A percentile compares a stretch with the other conserved stretches of the same genome.
Evolutionary conservation across 176 grass and related monocot species (phyloP).

Genomic region (Aegilops sharonensis): DNA sequence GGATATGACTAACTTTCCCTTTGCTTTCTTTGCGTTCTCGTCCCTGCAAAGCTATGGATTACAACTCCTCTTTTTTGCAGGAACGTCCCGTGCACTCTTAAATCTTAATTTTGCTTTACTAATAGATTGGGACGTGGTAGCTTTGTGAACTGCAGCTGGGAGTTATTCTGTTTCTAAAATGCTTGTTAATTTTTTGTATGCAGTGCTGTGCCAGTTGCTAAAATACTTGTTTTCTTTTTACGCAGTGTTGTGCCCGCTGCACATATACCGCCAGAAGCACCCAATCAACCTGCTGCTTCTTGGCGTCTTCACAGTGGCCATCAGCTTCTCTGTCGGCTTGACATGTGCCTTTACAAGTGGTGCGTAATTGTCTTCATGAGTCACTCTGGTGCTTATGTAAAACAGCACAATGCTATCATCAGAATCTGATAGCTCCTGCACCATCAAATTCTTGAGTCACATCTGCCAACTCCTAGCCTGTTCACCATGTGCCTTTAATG

Average conservation of each 20-base stretch:
- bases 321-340: slow-evolving; percentile 79
- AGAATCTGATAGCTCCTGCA: too few species aligned
- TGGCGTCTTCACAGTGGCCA: slow-evolving; percentile 60
- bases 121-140: not conserved
- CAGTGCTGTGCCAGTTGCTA: slow-evolving; percentile 42
- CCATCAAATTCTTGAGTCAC: too few species aligned
- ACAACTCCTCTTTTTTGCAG: not conserved
- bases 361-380: not conserved
- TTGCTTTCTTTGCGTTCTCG: slow-evolving; percentile 1
- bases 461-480: too few species aligned
- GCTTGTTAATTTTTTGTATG: not conserved
- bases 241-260: slow-evolving; percentile 56
- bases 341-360: slow-evolving; percentile 65
- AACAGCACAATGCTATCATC: not conserved
- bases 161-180: not conserved
- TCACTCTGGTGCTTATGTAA: not conserved
- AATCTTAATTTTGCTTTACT: not conserved
- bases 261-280: slow-evolving; percentile 71
- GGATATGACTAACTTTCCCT: not conserved
- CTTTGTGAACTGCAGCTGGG: not conserved
- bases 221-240: too few species aligned
- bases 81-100: not conserved
- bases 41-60: not conserved
- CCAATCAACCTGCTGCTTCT: slow-evolving; percentile 72
- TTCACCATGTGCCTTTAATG: not conserved